Evolutionary conservation across 495 filamentous ascomycete genomes (phyloP).

Genomic region (Evernia prunastri): DNA sequence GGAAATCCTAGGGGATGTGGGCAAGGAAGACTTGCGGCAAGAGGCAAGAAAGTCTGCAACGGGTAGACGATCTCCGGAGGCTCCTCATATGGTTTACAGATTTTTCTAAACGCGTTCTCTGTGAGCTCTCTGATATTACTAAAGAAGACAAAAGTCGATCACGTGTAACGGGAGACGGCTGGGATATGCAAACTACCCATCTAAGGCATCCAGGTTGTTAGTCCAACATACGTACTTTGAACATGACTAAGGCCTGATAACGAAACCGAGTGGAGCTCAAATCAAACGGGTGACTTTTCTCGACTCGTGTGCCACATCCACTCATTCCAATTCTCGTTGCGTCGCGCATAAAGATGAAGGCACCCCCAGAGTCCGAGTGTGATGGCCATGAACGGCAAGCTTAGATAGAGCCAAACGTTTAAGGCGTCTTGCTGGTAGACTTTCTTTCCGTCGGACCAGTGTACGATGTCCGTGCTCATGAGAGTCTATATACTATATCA

Average conservation of each 20-base stretch:
- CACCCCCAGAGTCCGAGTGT: background rate
- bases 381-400: background rate
- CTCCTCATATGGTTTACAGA: too few species aligned
- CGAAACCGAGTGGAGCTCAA: background rate
- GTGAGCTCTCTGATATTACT: too few species aligned
- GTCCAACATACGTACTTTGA: background rate
- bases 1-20: too few species aligned
- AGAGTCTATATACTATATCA: constrained; percentile 27
- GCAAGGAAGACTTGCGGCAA: too few species aligned
- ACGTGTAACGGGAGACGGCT: too few species aligned
- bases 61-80: too few species aligned
- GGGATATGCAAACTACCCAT: too few species aligned
- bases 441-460: constrained; percentile 1
- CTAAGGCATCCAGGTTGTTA: too few species aligned
- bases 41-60: too few species aligned
- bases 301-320: background rate
- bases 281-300: constrained; percentile 1
- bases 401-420: background rate
- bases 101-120: too few species aligned
- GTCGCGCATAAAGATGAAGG: background rate
- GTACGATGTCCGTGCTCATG: constrained; percentile 31
- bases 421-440: background rate
- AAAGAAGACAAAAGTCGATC: too few species aligned
- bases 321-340: background rate
- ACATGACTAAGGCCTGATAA: background rate